Evolutionary conservation across 495 filamentous ascomycete genomes (phyloP).

Genomic region (Talaromyces trachyspermus): DNA sequence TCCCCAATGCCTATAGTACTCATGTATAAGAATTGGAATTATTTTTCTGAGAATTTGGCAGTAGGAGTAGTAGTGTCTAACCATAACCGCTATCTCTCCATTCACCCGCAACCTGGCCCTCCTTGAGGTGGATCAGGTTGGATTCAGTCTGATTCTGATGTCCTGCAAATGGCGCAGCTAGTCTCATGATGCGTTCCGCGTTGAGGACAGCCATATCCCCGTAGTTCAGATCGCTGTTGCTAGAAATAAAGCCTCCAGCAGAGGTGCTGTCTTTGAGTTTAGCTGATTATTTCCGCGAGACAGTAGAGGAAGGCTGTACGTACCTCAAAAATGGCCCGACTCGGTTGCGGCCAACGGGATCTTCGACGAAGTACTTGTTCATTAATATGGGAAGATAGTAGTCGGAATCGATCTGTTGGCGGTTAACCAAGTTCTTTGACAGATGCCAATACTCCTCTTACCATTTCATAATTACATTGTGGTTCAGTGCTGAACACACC

Average conservation of each 20-base stretch:
- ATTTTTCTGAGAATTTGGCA: not conserved
- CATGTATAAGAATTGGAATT: not conserved
- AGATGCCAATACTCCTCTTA: conserved; percentile 4
- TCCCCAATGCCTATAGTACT: conserved; percentile 45
- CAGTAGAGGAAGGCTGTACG: not conserved
- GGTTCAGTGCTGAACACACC: conserved; percentile 46
- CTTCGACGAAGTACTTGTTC: conserved; percentile 50
- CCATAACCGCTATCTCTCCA: conserved; percentile 56
- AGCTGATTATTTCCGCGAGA: not conserved
- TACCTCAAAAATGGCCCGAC: conserved; percentile 39
- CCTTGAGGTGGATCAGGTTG: conserved; percentile 51
- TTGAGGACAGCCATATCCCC: conserved; percentile 41
- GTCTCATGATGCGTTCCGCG: conserved; percentile 50
- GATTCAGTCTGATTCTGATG: conserved; percentile 37
- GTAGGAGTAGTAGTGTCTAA: not conserved
- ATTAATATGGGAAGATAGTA: conserved; percentile 52
- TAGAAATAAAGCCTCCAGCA: conserved; percentile 35
- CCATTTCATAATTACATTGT: conserved; percentile 55
- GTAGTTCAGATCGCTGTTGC: conserved; percentile 46
- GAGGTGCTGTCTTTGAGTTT: conserved; percentile 22
- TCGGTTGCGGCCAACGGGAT: conserved; percentile 32
- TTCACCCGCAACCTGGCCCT: conserved; percentile 49
- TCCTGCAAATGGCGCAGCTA: conserved; percentile 45
- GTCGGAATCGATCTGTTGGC: conserved; percentile 48
- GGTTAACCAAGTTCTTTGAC: not conserved